These are phyloP conservation scores for Aspergillus terreus DNA, from an alignment of 2,329 filamentous ascomycete genomes.

Conservation along the genomic window DNA sequence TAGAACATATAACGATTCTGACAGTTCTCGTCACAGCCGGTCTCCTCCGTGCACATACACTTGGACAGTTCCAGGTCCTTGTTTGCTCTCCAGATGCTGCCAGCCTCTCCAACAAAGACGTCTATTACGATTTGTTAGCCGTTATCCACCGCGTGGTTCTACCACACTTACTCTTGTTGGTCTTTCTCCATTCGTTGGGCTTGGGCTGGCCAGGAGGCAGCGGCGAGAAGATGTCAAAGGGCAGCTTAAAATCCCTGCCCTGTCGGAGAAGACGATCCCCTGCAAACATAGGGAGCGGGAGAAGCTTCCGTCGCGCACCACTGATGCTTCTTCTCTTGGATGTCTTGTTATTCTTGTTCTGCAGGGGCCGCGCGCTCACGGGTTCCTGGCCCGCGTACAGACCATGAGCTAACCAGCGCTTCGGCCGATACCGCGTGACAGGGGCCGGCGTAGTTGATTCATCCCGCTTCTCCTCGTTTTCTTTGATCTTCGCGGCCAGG, in stretches of 20 bases:
- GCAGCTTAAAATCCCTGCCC: conserved; percentile 80
- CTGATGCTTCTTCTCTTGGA: conserved; percentile 29
- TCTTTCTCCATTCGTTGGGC: conserved; percentile 87
- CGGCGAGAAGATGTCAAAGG: conserved; percentile 85
- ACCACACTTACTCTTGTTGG: conserved; percentile 72
- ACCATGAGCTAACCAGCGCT: conserved; percentile 78
- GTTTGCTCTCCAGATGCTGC: conserved; percentile 74
- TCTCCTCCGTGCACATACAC: conserved; percentile 73
- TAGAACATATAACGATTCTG: conserved; percentile 97
- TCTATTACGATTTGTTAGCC: conserved; percentile 54
- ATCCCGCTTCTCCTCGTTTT: conserved; percentile 20
- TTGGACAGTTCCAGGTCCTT: conserved; percentile 70
- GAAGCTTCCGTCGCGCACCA: conserved; percentile 38
- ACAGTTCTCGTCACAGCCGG: conserved; percentile 83
- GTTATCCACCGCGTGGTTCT: conserved; percentile 1
- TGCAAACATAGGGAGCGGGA: conserved; percentile 76
- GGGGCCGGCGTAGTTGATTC: conserved; percentile 5
- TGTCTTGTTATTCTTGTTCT: conserved; percentile 45
- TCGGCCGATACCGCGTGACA: conserved; percentile 45
- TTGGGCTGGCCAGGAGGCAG: conserved; percentile 82
- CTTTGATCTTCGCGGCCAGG: conserved; percentile 19
- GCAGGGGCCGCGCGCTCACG: conserved; percentile 46
- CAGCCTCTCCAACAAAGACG: conserved; percentile 83
- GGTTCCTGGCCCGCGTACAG: conserved; percentile 79
- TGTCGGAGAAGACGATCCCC: conserved; percentile 67